Base-by-base conservation (phyloP, 23 red algal species). In the Gracilariopsis chorda region DNA sequence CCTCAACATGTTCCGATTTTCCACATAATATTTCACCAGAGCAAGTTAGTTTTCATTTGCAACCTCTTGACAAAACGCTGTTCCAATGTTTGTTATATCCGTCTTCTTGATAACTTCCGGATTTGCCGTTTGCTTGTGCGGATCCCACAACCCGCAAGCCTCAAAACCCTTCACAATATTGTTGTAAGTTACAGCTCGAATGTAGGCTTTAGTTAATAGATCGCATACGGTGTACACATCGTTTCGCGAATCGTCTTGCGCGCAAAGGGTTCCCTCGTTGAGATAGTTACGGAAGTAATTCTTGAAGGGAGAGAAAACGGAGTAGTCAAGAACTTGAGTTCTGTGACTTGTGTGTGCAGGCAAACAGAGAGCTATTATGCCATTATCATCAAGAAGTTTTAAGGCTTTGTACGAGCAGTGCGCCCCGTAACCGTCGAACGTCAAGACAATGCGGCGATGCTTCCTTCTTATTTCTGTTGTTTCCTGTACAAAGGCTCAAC, bases 181-280 rank as follows among this genome's bases (percentile, higher is more conserved):
- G 6, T 30, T 30, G 0, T 81, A 81, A 20, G 77, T 27, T 14
- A 81, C 2, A 27, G 77, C 52, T 49, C 48, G 45, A 4, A 32
- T 81, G 19, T 81, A 81, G 7, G 45, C 24, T 20, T 35, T 7
- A 16, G n/a, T 46, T 0, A 60, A 28, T 51, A 81, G 29, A 4
- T 81, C 48, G 48, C 77, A 81, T 28, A 81, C n/a, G 10, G 77
- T 81, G 19, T 81, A 58, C 1, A 81, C 19, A 57, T 81, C 77
- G 45, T 81, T 81, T 10, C 47, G 45, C 20, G 0, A 2, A 6
- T 35, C 51, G 17, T 25, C 20, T 7, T 48, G 23, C 0, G 20
- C n/a, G 41, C 40, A 13, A 51, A 79, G n/a, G 11, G 11, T 59
- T 27, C 48, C 9, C 11, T n/a, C 19, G 51, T 81, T 81, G 16